Evolutionary conservation across 257 asterid species (phyloP).

Genomic region (Solanum piurae): DNA sequence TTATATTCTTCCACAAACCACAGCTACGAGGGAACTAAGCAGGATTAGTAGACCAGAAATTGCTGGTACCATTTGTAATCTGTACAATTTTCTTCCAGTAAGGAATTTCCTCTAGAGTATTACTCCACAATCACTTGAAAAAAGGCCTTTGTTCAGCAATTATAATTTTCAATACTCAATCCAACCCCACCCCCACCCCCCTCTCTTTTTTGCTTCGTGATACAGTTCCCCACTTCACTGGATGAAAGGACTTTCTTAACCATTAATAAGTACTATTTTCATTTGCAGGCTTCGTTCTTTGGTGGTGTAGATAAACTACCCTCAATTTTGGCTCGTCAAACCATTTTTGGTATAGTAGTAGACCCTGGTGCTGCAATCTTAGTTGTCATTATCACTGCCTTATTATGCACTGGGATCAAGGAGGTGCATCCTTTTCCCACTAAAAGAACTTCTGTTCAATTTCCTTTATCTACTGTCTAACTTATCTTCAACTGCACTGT

Average conservation of each 20-base stretch:
- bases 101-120: not conserved
- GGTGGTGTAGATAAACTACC: slow-evolving; percentile 31
- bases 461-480: not conserved
- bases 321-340: slow-evolving; percentile 16
- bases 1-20: not conserved
- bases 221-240: not conserved
- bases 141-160: not conserved
- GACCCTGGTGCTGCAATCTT: slow-evolving; percentile 34
- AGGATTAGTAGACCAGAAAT: not conserved
- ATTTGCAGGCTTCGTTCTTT: slow-evolving; percentile 24
- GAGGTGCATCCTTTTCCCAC: slow-evolving; percentile 11
- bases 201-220: not conserved
- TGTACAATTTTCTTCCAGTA: not conserved
- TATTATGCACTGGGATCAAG: slow-evolving; percentile 28
- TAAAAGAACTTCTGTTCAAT: not conserved
- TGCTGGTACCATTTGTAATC: not conserved
- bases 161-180: not conserved
- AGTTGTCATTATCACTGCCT: slow-evolving; percentile 21
- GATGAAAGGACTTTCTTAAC: not conserved
- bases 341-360: slow-evolving; percentile 15
- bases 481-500: not conserved
- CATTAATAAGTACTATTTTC: not conserved
- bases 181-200: not conserved
- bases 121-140: not conserved
- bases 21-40: not conserved